Percentiles rank a stretch among this genome's conserved stretches.
Evolutionary conservation across 306 rosid species (phyloP).

Genomic region (Clitoria ternatea): DNA sequence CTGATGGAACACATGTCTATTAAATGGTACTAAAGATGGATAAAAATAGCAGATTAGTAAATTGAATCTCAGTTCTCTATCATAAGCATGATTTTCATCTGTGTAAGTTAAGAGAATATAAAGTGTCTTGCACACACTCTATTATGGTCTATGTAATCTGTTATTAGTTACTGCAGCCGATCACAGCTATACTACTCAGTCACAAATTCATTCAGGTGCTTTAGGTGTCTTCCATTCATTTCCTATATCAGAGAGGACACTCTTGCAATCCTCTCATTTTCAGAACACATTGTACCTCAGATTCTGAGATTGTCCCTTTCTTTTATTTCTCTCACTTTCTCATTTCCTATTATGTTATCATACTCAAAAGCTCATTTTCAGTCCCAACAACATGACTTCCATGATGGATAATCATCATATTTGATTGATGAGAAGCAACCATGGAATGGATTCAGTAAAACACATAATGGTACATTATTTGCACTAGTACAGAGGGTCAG

Average conservation of each 20-base stretch:
- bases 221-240: not conserved
- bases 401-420: not conserved
- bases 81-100: not conserved
- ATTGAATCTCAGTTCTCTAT: not conserved
- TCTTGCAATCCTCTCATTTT: not conserved
- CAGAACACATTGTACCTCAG: not conserved
- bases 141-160: not conserved
- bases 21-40: not conserved
- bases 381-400: too few relatives aligned
- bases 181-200: not conserved
- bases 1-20: constrained; percentile 3
- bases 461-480: not conserved
- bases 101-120: not conserved
- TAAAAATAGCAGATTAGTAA: not conserved
- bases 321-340: not conserved
- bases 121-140: not conserved
- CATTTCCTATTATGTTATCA: too few relatives aligned
- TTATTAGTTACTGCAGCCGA: not conserved
- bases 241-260: not conserved
- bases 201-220: not conserved
- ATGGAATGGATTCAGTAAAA: not conserved
- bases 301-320: not conserved
- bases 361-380: not conserved
- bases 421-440: constrained; percentile 3
- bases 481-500: not conserved